Evolutionary conservation across 2,329 filamentous ascomycete species (phyloP).

Genomic region (Nannizzia gypsea): DNA sequence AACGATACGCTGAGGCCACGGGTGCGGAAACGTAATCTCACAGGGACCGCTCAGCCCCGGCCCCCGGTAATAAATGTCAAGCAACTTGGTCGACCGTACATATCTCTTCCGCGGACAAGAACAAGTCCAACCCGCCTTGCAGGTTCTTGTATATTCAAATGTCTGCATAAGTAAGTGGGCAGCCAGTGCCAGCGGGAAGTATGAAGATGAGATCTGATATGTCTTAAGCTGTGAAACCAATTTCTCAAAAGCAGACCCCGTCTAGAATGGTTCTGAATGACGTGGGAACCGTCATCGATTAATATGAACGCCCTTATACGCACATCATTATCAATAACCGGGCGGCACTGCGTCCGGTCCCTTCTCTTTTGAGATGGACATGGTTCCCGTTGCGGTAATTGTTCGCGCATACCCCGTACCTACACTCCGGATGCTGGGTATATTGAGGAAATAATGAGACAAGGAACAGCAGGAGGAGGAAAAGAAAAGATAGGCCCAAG

Average conservation of each 20-base stretch:
- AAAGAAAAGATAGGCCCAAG: background rate
- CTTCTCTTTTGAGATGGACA: background rate
- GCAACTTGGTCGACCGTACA: background rate
- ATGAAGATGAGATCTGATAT: background rate
- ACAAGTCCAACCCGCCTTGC: background rate
- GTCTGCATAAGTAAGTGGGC: background rate
- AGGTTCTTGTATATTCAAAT: background rate
- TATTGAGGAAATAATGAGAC: background rate
- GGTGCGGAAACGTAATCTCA: background rate
- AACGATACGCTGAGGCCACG: background rate
- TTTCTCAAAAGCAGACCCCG: background rate
- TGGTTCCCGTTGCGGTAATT: background rate
- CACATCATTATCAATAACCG: background rate
- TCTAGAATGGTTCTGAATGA: background rate
- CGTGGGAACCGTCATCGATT: too few species aligned
- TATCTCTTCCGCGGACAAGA: background rate
- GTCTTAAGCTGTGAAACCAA: background rate
- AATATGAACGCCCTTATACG: too few species aligned
- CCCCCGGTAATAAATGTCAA: background rate
- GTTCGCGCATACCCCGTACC: slow-evolving; percentile 1
- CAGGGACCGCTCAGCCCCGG: background rate
- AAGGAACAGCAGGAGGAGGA: background rate
- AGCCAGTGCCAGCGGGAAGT: background rate
- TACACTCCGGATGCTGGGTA: background rate
- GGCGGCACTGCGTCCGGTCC: background rate